A percentile compares a stretch with the other conserved stretches of the same genome.
Conservation (phyloP, 164 flowering plant genomes). For the Warburgia ugandensis region DNA sequence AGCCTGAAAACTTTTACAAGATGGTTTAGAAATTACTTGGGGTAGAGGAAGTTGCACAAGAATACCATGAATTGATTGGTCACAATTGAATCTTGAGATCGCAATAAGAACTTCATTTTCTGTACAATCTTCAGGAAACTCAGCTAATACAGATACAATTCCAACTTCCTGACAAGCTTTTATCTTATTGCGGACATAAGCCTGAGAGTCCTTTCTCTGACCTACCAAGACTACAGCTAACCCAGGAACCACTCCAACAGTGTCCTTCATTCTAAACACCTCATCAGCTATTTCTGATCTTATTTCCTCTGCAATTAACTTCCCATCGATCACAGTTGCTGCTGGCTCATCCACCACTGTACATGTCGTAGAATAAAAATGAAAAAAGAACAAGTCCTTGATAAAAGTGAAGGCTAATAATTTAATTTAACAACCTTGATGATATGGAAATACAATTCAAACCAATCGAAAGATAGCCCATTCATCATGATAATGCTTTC, state of each 20-base stretch:
- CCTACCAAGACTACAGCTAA: constrained; percentile 85
- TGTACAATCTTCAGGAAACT: constrained; percentile 48
- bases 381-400: neutral
- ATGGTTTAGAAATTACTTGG: constrained; percentile 46
- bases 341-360: constrained; percentile 24
- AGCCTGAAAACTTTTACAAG: constrained; percentile 8
- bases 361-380: constrained; percentile 5
- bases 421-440: too few relatives aligned
- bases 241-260: constrained; percentile 66
- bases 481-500: too few relatives aligned
- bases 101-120: constrained; percentile 51
- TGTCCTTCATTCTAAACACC: constrained; percentile 57
- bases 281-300: constrained; percentile 53
- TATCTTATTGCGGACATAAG: constrained; percentile 67
- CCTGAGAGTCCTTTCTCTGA: constrained; percentile 66
- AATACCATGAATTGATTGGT: constrained; percentile 79
- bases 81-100: constrained; percentile 39
- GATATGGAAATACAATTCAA: too few relatives aligned
- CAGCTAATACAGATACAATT: constrained; percentile 44
- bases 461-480: too few relatives aligned
- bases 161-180: constrained; percentile 81
- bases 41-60: constrained; percentile 98
- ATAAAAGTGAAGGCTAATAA: too few relatives aligned
- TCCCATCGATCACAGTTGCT: constrained; percentile 60
- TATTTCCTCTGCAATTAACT: constrained; percentile 62